Evolutionary conservation across 352 stramenopile species (phyloP), one percentile per base, ranked within the genome.

Genomic region (Globisporangium takayamanum): DNA sequence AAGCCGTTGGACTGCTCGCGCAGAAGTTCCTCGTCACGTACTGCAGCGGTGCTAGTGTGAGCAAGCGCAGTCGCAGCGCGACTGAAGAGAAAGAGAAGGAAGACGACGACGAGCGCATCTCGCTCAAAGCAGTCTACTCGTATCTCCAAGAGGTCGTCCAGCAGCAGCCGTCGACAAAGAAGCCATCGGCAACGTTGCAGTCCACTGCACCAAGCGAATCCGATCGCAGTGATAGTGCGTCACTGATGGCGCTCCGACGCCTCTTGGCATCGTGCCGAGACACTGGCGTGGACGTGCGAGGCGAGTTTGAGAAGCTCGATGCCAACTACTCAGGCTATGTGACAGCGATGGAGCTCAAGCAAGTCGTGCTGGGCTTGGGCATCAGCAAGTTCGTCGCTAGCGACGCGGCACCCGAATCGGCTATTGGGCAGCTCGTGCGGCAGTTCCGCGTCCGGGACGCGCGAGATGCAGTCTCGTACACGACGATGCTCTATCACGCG

Each of bases 351-450:
- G 62, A 87, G 22, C 70, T 92, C 46, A 89, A 89, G 60, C 60
- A 74, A 14, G 67, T 69, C 12, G 37, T 92, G 3, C 30, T 86
- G 12, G 64, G 75, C 4, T 57, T 80, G 1, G 64, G 70, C 3
- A 60, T 86, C 48, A 57, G 55, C 37, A 57, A 72, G 48, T 58
- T 72, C 30, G 36, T 39, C 33, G 33, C 33, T 12, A 39, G 33
- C 14, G 37, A 69, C 33, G 41, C 39, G 47, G 58, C 57, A 5
- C 52, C 68, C 20, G 78, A 90, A 41, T 37, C 57, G 7, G 50
- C 74, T 5, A 73, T 90, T 42, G 80, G 78, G 11, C 58, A 80
- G 10, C 55, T 90, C 5, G 73, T 89, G 42, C 73, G 76, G n/a
- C 67, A 80, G 28, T 90, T 77, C 33, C 74, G 80, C 28, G 53